Evolutionary conservation across 73 alveolate species (phyloP), one percentile per base, ranked within the genome.

Genomic region (Tetrahymena malaccensis): DNA sequence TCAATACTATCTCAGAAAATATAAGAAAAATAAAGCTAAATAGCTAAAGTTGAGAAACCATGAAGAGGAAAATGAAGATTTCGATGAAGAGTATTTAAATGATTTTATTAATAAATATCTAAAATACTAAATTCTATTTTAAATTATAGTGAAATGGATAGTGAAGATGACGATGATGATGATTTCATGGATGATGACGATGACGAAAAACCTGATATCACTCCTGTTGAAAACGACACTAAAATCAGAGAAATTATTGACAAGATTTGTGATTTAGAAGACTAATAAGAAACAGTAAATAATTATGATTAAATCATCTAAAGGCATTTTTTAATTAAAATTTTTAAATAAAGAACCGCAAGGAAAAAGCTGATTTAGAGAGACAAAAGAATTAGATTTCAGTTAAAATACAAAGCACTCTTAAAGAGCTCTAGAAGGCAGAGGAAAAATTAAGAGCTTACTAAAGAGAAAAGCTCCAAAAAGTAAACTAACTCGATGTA

Each of bases 111-210:
- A 55, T 7, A 1, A n/a, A 43, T n/a, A n/a, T n/a, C 8, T 33
- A 38, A 21, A 7, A 27, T 37, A 33, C 25, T 94, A n/a, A 34
- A 0, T 35, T 34, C 11, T 2, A 19, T 50, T 7, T 50, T 50
- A 21, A 21, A 50, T 85, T 94, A 94, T 31, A 98, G 96, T 15
- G 99, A 96, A n/a, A 98, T 94, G 31, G 99, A 96, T 43, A 98
- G 97, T 17, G 99, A 98, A 56, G 98, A 97, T n/a, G 96, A 95
- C 44, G 99, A 98, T 43, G 98, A 97, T 85, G 99, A 98, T 43
- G 97, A 96, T 33, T 94, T 94, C 34, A 34, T 85, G 34, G 98
- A 94, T 31, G 99, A 97, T 27, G 98, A 97, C 43, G 98, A 96
- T 35, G 99, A 98, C 44, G 99, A 97, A 31, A 99, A 97, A 58